Conservation (phyloP, 495 filamentous ascomycete genomes). For the Bombardia bombarda region DNA sequence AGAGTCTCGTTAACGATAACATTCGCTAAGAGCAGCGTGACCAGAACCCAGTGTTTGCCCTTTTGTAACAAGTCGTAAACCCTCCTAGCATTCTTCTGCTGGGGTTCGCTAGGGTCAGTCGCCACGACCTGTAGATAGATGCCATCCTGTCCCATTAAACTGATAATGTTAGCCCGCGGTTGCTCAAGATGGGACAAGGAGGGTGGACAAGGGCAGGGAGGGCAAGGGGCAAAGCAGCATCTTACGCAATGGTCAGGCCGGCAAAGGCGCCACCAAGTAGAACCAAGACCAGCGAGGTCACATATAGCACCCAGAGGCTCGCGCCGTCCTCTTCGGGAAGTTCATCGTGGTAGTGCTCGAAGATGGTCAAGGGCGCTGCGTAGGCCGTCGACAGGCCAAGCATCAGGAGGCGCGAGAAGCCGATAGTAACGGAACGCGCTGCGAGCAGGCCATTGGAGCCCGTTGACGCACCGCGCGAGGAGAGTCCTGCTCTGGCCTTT, state of each 20-base stretch:
- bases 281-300: slow-evolving; percentile 52
- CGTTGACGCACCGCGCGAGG: slow-evolving; percentile 6
- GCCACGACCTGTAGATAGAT: slow-evolving; percentile 96
- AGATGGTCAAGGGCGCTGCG: slow-evolving; percentile 20
- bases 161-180: slow-evolving; percentile 19
- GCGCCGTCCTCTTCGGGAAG: slow-evolving; percentile 31
- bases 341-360: slow-evolving; percentile 20
- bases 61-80: slow-evolving; percentile 74
- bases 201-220: too few species aligned
- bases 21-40: slow-evolving; percentile 88
- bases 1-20: slow-evolving; percentile 98
- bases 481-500: slow-evolving; percentile 6
- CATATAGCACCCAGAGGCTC: slow-evolving; percentile 37
- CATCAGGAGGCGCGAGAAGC: slow-evolving; percentile 29
- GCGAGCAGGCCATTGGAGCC: slow-evolving; percentile 27
- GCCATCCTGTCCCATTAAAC: slow-evolving; percentile 81
- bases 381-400: slow-evolving; percentile 28
- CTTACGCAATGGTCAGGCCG: slow-evolving; percentile 83
- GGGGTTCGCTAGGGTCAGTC: slow-evolving; percentile 57
- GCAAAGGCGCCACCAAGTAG: slow-evolving; percentile 91
- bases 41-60: slow-evolving; percentile 98
- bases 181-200: not conserved
- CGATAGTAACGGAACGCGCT: slow-evolving; percentile 29
- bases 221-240: too few species aligned
- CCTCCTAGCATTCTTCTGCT: slow-evolving; percentile 72